phyloP scores from a whole-genome alignment of 345 rosid genomes.

The Rhizophora mangle region DNA sequence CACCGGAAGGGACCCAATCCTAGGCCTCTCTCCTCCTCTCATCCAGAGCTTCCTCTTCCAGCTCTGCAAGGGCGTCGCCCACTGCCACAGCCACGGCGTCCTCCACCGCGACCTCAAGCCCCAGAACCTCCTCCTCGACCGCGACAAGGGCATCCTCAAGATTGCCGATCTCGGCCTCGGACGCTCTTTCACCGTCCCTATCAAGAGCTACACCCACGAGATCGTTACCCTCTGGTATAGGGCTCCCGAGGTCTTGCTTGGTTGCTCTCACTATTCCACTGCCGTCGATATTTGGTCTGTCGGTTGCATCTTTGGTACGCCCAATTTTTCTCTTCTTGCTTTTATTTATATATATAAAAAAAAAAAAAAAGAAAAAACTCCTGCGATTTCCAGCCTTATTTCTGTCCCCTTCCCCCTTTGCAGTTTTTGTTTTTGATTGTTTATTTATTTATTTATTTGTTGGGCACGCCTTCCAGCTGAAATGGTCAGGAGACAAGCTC shows the following conservation, averaged over 20 bases:
- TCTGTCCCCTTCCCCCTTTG: too few relatives aligned
- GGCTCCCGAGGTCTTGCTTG: slow-evolving; percentile 92
- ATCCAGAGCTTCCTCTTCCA: slow-evolving; percentile 78
- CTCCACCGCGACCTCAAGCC: slow-evolving; percentile 94
- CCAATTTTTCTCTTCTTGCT: not conserved
- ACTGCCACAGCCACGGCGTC: slow-evolving; percentile 93
- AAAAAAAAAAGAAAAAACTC: too few relatives aligned
- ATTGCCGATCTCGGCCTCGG: slow-evolving; percentile 93
- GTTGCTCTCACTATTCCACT: slow-evolving; percentile 77
- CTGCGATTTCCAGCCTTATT: not conserved
- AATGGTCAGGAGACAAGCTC: slow-evolving; percentile 88
- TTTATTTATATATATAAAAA: too few relatives aligned
- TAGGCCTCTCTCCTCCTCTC: slow-evolving; percentile 46
- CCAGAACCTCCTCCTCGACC: slow-evolving; percentile 80
- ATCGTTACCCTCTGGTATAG: slow-evolving; percentile 94
- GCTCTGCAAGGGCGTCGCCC: slow-evolving; percentile 92
- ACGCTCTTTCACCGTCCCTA: slow-evolving; percentile 87
- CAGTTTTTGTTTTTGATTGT: not conserved
- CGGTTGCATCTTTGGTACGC: slow-evolving; percentile 81
- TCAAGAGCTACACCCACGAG: slow-evolving; percentile 90
- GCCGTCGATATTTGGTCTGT: slow-evolving; percentile 97
- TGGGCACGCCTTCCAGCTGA: slow-evolving; percentile 39
- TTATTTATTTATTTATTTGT: not conserved
- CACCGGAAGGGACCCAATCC: slow-evolving; percentile 76
- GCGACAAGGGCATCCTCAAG: slow-evolving; percentile 75